These are phyloP conservation scores for Geotrichum reessii DNA, from an alignment of 1,139 yeast genomes.

Conservation along the genomic window DNA sequence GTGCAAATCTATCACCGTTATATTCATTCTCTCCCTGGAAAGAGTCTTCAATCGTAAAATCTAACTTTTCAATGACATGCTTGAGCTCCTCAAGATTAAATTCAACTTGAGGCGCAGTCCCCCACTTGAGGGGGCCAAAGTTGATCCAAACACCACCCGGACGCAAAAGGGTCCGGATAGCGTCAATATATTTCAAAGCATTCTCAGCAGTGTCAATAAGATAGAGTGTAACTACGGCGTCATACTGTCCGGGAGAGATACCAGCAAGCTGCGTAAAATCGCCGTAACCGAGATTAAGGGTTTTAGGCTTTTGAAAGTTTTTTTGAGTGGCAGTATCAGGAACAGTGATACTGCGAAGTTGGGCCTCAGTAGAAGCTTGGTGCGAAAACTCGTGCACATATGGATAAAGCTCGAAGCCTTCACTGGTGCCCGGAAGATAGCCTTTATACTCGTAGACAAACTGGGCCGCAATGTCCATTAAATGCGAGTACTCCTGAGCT, in stretches of 20 bases:
- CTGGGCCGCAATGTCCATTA: slow-evolving; percentile 66
- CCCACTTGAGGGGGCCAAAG: slow-evolving; percentile 82
- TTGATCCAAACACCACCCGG: slow-evolving; percentile 68
- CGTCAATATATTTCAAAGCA: slow-evolving; percentile 61
- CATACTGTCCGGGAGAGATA: slow-evolving; percentile 22
- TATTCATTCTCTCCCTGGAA: slow-evolving; percentile 30
- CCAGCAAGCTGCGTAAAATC: slow-evolving; percentile 49
- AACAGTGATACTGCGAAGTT: slow-evolving; percentile 45
- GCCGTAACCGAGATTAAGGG: slow-evolving; percentile 49
- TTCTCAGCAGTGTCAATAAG: slow-evolving; percentile 88
- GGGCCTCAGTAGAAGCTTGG: slow-evolving; percentile 47
- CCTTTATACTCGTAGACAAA: slow-evolving; percentile 39
- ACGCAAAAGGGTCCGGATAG: slow-evolving; percentile 47
- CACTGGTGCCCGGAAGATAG: background rate
- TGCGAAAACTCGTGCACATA: slow-evolving; percentile 69
- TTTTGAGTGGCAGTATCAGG: slow-evolving; percentile 13
- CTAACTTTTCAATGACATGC: slow-evolving; percentile 47
- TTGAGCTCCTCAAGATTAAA: slow-evolving; percentile 59
- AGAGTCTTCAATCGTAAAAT: slow-evolving; percentile 55
- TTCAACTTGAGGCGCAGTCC: slow-evolving; percentile 78
- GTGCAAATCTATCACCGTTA: slow-evolving; percentile 28
- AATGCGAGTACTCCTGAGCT: slow-evolving; percentile 64
- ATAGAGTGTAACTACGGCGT: slow-evolving; percentile 57
- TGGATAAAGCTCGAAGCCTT: slow-evolving; percentile 43
- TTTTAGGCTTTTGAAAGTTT: slow-evolving; percentile 23